Percentiles rank a stretch among this genome's conserved stretches.
phyloP scores from a whole-genome alignment of 2,329 filamentous ascomycete species.

The Alternaria triticimaculans region DNA sequence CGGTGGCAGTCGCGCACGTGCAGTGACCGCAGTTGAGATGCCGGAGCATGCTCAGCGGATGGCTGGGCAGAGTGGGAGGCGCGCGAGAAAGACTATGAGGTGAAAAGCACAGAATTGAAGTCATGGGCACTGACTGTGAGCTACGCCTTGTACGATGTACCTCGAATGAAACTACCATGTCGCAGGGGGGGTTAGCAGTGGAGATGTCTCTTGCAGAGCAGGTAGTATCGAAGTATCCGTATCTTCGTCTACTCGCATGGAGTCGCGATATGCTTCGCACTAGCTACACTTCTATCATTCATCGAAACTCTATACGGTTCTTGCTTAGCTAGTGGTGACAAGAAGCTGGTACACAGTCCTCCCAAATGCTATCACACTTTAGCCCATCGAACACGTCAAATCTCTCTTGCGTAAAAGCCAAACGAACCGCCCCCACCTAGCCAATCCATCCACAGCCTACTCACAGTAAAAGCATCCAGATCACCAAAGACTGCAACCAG shows the following conservation, averaged over 20 bases:
- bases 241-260: background rate
- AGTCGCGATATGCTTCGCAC: background rate
- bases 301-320: background rate
- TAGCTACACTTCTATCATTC: background rate
- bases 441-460: background rate
- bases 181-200: background rate
- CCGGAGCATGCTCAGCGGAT: background rate
- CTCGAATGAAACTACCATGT: background rate
- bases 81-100: background rate
- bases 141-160: background rate
- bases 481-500: background rate
- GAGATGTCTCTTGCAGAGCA: background rate
- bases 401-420: background rate
- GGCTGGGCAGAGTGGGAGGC: background rate
- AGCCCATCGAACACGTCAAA: background rate
- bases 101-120: background rate
- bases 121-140: background rate
- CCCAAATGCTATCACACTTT: background rate
- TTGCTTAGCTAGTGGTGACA: background rate
- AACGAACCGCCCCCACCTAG: background rate
- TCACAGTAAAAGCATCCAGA: background rate
- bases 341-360: background rate
- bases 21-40: background rate
- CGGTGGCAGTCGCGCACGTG: conserved; percentile 2
- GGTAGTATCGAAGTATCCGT: background rate